Percentiles rank a stretch among this genome's conserved stretches.
phyloP scores from a whole-genome alignment of 768 basidiomycete genomes.

The Termitomyces sp. region DNA sequence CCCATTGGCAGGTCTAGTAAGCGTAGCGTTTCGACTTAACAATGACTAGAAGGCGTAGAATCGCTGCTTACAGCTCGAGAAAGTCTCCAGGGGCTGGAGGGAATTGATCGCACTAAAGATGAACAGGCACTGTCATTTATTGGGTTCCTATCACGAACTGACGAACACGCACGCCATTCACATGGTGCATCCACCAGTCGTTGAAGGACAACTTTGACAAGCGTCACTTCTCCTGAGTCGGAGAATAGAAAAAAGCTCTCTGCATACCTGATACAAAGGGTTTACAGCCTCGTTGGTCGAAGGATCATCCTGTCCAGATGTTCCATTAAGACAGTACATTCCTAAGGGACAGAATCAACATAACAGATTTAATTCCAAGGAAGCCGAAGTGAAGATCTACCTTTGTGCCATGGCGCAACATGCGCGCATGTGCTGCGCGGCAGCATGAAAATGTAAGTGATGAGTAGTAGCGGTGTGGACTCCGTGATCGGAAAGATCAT shows the following conservation, averaged over 20 bases:
- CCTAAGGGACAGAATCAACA: slow-evolving; percentile 13
- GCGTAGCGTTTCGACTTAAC: not conserved
- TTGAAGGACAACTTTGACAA: slow-evolving; percentile 3
- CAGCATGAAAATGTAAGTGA: slow-evolving; percentile 4
- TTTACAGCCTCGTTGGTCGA: slow-evolving; percentile 37
- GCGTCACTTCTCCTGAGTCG: not conserved
- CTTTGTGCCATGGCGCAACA: slow-evolving; percentile 16
- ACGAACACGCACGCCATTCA: slow-evolving; percentile 26
- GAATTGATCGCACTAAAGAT: slow-evolving; percentile 35
- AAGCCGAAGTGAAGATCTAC: not conserved
- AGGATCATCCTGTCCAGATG: slow-evolving; percentile 24
- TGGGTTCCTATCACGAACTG: not conserved
- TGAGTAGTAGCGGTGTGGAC: not conserved
- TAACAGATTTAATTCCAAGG: not conserved
- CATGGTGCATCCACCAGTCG: slow-evolving; percentile 31
- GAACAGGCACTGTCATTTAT: not conserved
- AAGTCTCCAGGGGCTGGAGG: slow-evolving; percentile 40
- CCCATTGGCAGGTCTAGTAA: slow-evolving; percentile 39
- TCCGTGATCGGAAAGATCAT: not conserved
- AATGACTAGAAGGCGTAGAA: not conserved
- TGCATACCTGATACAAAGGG: slow-evolving; percentile 40
- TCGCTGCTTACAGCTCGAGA: slow-evolving; percentile 34
- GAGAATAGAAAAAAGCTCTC: not conserved
- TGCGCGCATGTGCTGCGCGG: slow-evolving; percentile 13
- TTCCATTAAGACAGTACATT: slow-evolving; percentile 46